These are phyloP conservation scores for Nemania abortiva DNA, from an alignment of 2,329 filamentous ascomycete genomes.

Conservation along the genomic window DNA sequence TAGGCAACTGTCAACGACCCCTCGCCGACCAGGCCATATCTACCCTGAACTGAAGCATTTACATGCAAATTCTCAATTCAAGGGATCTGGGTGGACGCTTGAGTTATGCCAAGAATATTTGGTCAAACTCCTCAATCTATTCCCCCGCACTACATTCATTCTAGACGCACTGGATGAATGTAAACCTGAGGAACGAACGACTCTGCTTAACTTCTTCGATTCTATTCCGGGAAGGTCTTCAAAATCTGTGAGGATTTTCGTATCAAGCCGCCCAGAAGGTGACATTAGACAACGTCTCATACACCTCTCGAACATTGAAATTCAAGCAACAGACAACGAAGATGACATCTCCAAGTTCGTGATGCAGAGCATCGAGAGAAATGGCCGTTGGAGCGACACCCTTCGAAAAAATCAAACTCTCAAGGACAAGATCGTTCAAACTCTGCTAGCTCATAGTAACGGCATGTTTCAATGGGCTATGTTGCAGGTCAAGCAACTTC, in stretches of 20 bases:
- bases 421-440: slow-evolving; percentile 6
- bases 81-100: slow-evolving; percentile 27
- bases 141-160: slow-evolving; percentile 22
- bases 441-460: neutral
- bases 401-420: neutral
- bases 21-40: neutral
- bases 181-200: slow-evolving; percentile 1
- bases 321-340: slow-evolving; percentile 30
- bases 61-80: neutral
- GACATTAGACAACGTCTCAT: slow-evolving; percentile 29
- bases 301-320: slow-evolving; percentile 23
- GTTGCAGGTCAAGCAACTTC: slow-evolving; percentile 25
- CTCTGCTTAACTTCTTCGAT: slow-evolving; percentile 23
- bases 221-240: neutral
- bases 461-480: slow-evolving; percentile 28
- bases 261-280: slow-evolving; percentile 32
- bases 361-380: slow-evolving; percentile 21
- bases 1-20: slow-evolving; percentile 20
- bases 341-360: slow-evolving; percentile 28
- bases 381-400: neutral
- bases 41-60: slow-evolving; percentile 10
- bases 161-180: slow-evolving; percentile 33
- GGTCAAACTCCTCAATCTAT: slow-evolving; percentile 11
- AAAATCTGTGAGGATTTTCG: slow-evolving; percentile 33
- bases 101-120: slow-evolving; percentile 20